phyloP scores from a whole-genome alignment of 306 rosid species.

The Cucurbita maxima region DNA sequence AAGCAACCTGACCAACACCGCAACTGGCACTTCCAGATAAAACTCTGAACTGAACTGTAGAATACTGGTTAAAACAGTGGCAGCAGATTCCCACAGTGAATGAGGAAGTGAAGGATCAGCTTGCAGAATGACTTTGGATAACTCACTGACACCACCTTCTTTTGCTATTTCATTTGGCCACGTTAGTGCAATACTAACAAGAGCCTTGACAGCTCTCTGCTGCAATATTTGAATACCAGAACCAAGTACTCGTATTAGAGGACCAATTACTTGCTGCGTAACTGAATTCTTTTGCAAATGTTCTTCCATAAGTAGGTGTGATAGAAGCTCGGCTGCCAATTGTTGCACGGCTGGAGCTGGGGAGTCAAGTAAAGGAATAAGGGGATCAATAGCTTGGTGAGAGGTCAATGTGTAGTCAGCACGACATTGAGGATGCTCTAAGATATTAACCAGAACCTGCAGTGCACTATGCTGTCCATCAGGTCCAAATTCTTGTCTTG shows the following conservation, averaged over 20 bases:
- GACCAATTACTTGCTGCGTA: slow-evolving; percentile 79
- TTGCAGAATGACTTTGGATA: slow-evolving; percentile 86
- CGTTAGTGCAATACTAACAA: slow-evolving; percentile 74
- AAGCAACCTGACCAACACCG: slow-evolving; percentile 91
- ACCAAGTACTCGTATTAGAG: slow-evolving; percentile 75
- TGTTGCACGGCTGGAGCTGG: slow-evolving; percentile 89
- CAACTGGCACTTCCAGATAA: slow-evolving; percentile 94
- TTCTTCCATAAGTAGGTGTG: slow-evolving; percentile 80
- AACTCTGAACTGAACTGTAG: slow-evolving; percentile 95
- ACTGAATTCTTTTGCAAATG: slow-evolving; percentile 81
- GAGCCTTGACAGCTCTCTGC: slow-evolving; percentile 97
- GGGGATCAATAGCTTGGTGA: slow-evolving; percentile 82
- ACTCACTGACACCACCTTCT: slow-evolving; percentile 84
- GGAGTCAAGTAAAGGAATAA: slow-evolving; percentile 81
- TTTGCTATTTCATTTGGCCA: slow-evolving; percentile 99
- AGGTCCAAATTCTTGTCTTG: slow-evolving; percentile 77
- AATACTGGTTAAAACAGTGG: slow-evolving; percentile 81
- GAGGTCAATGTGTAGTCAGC: slow-evolving; percentile 70
- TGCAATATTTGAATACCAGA: slow-evolving; percentile 86
- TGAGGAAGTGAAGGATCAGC: slow-evolving; percentile 95
- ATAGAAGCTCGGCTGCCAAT: slow-evolving; percentile 92
- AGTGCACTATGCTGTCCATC: slow-evolving; percentile 90
- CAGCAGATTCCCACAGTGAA: slow-evolving; percentile 95
- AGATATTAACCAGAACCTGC: slow-evolving; percentile 90
- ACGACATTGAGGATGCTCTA: slow-evolving; percentile 94